These are phyloP conservation scores for Leptomonas pyrrhocoris DNA, from an alignment of 208 protist genomes.

Conservation along the genomic window DNA sequence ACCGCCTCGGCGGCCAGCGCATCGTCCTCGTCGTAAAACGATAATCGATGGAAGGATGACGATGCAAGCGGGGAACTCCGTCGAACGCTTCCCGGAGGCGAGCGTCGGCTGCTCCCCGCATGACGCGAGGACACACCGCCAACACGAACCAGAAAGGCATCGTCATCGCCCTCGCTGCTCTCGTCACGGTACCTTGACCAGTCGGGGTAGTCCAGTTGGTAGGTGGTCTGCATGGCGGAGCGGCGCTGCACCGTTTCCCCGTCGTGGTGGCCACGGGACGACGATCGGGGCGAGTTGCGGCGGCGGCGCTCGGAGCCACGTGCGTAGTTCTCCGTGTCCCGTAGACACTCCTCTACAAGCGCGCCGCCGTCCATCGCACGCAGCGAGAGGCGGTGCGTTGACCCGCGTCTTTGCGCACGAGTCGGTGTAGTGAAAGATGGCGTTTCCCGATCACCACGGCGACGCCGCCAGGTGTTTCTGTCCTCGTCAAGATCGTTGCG, in stretches of 20 bases:
- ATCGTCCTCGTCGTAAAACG: slow-evolving; percentile 21
- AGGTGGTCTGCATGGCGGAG: slow-evolving; percentile 12
- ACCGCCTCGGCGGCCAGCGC: slow-evolving; percentile 13
- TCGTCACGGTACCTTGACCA: not conserved
- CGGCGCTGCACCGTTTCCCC: slow-evolving; percentile 5
- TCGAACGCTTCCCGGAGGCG: not conserved
- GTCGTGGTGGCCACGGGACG: not conserved
- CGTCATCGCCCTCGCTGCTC: not conserved
- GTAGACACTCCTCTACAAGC: slow-evolving; percentile 25
- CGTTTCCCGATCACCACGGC: not conserved
- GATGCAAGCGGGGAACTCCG: not conserved
- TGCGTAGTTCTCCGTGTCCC: not conserved
- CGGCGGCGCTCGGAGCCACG: not conserved
- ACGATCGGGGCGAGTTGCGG: not conserved
- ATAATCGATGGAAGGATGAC: slow-evolving; percentile 15
- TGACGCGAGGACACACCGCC: not conserved
- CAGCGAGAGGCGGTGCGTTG: not conserved
- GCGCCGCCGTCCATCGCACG: slow-evolving; percentile 19
- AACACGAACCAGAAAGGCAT: not conserved
- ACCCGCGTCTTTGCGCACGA: not conserved
- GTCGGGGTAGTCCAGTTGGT: slow-evolving; percentile 17
- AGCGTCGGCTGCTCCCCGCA: not conserved
- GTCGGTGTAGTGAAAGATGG: not conserved
- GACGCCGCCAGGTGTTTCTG: not conserved
- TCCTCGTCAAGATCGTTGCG: not conserved